Evolutionary conservation across 768 basidiomycete species (phyloP).

Genomic region (Psilocybe tampanensis): DNA sequence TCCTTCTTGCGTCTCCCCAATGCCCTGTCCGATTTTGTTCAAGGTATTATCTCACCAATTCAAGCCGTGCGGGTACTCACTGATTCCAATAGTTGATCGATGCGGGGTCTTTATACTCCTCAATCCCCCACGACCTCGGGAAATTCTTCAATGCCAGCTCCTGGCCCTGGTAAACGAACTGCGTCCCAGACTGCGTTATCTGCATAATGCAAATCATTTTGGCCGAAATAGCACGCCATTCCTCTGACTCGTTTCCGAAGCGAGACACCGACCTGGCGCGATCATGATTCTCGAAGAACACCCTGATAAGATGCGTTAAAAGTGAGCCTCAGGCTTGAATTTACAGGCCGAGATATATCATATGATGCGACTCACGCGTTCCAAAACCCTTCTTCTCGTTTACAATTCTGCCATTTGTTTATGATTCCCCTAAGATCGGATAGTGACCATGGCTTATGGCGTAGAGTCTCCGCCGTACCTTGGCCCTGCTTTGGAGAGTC

Average conservation of each 20-base stretch:
- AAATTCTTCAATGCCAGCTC: conserved; percentile 72
- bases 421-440: conserved; percentile 51
- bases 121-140: conserved; percentile 62
- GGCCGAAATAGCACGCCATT: conserved; percentile 59
- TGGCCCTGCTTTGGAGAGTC: conserved; percentile 44
- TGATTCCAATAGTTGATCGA: conserved; percentile 59
- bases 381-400: conserved; percentile 65
- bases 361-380: conserved; percentile 49
- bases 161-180: conserved; percentile 77
- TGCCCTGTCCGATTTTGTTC: conserved; percentile 30
- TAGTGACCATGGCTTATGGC: conserved; percentile 51
- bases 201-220: conserved; percentile 69
- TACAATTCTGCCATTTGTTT: conserved; percentile 58
- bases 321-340: too few species aligned
- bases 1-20: conserved; percentile 37
- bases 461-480: conserved; percentile 37
- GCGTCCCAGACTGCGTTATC: conserved; percentile 62
- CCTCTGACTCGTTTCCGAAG: conserved; percentile 61
- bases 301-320: conserved; percentile 36
- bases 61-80: too few species aligned
- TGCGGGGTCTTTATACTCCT: conserved; percentile 75
- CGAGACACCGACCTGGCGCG: conserved; percentile 65
- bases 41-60: too few species aligned
- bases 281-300: conserved; percentile 75
- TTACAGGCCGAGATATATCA: too few species aligned